Evolutionary conservation across 108 stramenopile genomes (phyloP), one percentile per base, ranked within the genome.

Genomic region (Pseudonitzschia multiseries): DNA sequence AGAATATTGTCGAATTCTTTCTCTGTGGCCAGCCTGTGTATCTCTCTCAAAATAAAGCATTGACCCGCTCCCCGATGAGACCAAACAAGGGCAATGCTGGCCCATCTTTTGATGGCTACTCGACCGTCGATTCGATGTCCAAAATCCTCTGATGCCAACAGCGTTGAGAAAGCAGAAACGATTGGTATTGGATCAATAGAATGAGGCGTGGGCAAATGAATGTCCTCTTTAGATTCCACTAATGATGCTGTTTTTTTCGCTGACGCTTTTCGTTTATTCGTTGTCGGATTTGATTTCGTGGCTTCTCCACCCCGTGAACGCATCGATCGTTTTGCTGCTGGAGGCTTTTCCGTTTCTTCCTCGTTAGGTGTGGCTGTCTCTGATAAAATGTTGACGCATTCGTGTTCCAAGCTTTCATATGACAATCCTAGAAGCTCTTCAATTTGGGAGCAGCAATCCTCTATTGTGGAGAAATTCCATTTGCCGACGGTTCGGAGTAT

Each of bases 31-130:
- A 57, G 10, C 40, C 53, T 21, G 53, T 70, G 69, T 31, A 57
- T 57, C 26, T 32, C 69, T 40, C 36, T 31, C 21, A 73, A 4
- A 28, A 65, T 8, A 18, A 21, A 10, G 20, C 32, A 4, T 36
- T 63, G 62, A 22, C 68, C 32, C 5, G 74, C 69, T 42, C 80
- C 83, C 8, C 60, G 36, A 10, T 57, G n/a, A 20, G 68, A 77
- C 83, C 83, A 84, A 29, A 78, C 77, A 18, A 84, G 14, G 10
- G 70, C 73, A 31, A 81, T 72, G n/a, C 69, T 62, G 18, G 80
- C 70, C 80, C 75, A 80, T 36, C 77, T 73, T 46, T 65, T 67
- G 26, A 80, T 68, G 0, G 78, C 51, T 18, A 80, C 59, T 20
- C 83, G 65, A 42, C 72, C 83, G 63, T 83, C 82, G 50, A 83